Percentiles rank a stretch among this genome's conserved stretches.
These are phyloP conservation scores for Phytophthora rubi DNA, from an alignment of 352 stramenopile genomes.

Conservation along the genomic window DNA sequence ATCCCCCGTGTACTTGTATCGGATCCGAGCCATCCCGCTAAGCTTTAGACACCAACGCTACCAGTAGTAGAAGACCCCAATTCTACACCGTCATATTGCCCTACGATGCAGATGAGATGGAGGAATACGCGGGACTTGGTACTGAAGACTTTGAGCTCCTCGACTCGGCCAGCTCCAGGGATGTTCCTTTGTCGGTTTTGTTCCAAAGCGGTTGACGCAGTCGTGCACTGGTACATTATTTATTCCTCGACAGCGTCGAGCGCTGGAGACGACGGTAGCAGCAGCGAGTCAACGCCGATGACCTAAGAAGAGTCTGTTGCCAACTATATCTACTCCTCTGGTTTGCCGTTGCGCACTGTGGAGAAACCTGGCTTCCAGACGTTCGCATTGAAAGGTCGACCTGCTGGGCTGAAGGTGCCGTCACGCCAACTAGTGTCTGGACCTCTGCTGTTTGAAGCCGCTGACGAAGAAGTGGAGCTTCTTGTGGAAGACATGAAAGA, in stretches of 20 bases:
- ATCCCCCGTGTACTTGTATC: conserved; percentile 38
- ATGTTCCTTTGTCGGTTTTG: conserved; percentile 19
- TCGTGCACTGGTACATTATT: background rate
- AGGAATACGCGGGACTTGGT: conserved; percentile 24
- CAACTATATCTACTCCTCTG: too few relatives aligned
- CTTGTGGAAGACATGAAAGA: too few relatives aligned
- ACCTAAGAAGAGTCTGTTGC: too few relatives aligned
- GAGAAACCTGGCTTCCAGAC: too few relatives aligned
- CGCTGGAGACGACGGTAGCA: too few relatives aligned
- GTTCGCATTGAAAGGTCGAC: too few relatives aligned
- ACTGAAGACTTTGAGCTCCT: conserved; percentile 25
- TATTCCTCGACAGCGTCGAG: background rate
- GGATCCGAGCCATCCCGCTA: conserved; percentile 4
- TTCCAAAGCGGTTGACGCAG: conserved; percentile 15
- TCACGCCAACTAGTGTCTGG: too few relatives aligned
- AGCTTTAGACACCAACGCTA: background rate
- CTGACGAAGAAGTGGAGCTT: too few relatives aligned
- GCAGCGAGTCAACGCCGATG: too few relatives aligned
- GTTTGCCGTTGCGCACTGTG: too few relatives aligned
- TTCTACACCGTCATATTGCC: conserved; percentile 28
- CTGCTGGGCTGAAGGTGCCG: too few relatives aligned
- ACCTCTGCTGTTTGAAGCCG: too few relatives aligned
- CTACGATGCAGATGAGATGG: conserved; percentile 26
- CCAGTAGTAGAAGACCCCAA: background rate
- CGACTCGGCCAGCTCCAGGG: conserved; percentile 20